Conservation (phyloP, 495 filamentous ascomycete genomes). For the Aspergillus nanangensis region DNA sequence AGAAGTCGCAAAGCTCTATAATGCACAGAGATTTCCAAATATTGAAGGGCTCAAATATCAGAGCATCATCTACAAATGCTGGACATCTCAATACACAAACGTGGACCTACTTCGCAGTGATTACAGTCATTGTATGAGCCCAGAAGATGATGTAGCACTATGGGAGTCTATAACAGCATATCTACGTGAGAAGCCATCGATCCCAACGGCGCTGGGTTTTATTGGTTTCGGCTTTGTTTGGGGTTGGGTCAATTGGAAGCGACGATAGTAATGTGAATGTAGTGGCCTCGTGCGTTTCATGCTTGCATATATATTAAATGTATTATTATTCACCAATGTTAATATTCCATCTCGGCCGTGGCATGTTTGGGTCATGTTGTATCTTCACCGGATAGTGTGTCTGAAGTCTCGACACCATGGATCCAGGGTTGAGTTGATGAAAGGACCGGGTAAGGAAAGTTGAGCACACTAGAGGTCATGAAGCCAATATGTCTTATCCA, state of each 20-base stretch:
- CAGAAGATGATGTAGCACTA: not conserved
- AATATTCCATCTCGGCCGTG: too few relatives aligned
- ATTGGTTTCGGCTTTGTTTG: not conserved
- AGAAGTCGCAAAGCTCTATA: slow-evolving; percentile 7
- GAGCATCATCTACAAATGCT: slow-evolving; percentile 16
- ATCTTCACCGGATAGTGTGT: too few relatives aligned
- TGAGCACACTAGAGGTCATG: too few relatives aligned
- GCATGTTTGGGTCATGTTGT: too few relatives aligned
- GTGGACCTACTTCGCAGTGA: not conserved
- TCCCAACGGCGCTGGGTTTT: not conserved
- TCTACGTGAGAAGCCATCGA: not conserved
- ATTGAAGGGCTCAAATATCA: slow-evolving; percentile 9
- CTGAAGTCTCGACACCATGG: too few relatives aligned
- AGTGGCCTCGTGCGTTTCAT: not conserved
- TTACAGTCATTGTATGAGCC: not conserved
- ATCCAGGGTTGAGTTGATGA: too few relatives aligned
- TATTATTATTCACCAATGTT: too few relatives aligned
- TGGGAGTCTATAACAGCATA: not conserved
- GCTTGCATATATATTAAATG: not conserved
- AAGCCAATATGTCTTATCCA: too few relatives aligned
- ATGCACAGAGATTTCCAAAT: slow-evolving; percentile 7
- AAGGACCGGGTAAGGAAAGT: too few relatives aligned
- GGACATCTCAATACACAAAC: slow-evolving; percentile 11
- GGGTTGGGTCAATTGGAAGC: not conserved
- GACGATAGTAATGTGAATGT: not conserved